These are phyloP conservation scores for Gnetum montanum DNA, from an alignment of 75 land plant species.

Conservation along the genomic window DNA sequence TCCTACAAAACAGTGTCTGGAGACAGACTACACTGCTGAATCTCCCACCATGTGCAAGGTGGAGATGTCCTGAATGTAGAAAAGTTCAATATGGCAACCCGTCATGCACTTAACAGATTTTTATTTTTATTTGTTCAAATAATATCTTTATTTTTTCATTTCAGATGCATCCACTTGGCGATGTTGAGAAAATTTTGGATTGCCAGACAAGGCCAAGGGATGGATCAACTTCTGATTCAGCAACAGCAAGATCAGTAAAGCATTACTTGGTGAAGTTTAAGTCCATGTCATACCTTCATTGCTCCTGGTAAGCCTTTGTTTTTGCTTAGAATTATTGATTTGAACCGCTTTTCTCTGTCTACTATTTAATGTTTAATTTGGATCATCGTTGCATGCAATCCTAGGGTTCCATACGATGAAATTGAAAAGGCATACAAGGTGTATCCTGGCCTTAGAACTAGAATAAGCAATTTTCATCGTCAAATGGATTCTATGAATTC, in stretches of 20 bases:
- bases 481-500: slow-evolving; percentile 49
- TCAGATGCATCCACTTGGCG: slow-evolving; percentile 84
- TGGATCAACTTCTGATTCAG: slow-evolving; percentile 20
- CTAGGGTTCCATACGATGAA: slow-evolving; percentile 76
- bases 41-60: slow-evolving; percentile 40
- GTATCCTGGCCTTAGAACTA: slow-evolving; percentile 63
- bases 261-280: slow-evolving; percentile 97
- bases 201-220: slow-evolving; percentile 73
- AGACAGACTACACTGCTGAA: slow-evolving; percentile 63
- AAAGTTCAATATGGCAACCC: slow-evolving; percentile 9
- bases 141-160: not conserved
- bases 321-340: not conserved
- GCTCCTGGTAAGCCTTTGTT: slow-evolving; percentile 64
- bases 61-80: slow-evolving; percentile 98
- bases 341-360: not conserved
- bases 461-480: slow-evolving; percentile 70
- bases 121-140: not conserved
- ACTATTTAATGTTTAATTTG: not conserved
- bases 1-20: too few relatives aligned
- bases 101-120: not conserved
- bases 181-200: slow-evolving; percentile 88
- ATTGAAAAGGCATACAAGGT: slow-evolving; percentile 62
- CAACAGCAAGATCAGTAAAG: slow-evolving; percentile 39
- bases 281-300: slow-evolving; percentile 83
- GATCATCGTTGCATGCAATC: not conserved